A percentile compares a stretch with the other conserved stretches of the same genome.
Conservation (phyloP, 768 basidiomycete species). For the Postia placenta region DNA sequence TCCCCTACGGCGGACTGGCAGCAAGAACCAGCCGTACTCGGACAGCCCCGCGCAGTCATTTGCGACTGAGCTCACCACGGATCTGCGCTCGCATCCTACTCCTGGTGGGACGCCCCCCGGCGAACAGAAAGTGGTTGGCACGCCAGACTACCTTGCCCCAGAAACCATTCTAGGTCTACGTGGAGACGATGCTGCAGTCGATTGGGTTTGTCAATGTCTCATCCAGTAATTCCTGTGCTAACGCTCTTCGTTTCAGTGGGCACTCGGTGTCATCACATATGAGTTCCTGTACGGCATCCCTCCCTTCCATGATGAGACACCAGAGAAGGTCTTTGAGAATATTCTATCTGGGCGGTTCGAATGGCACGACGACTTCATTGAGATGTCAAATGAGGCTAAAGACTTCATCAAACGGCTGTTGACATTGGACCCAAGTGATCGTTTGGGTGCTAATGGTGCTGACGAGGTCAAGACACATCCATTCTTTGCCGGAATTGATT, state of each 20-base stretch:
- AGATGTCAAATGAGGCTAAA: constrained; percentile 77
- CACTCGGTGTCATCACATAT: constrained; percentile 95
- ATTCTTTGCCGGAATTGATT: constrained; percentile 87
- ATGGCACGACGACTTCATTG: constrained; percentile 94
- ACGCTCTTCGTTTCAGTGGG: constrained; percentile 64
- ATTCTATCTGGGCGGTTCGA: constrained; percentile 91
- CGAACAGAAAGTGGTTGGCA: constrained; percentile 94
- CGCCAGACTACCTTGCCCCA: constrained; percentile 95
- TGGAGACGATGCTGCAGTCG: constrained; percentile 91
- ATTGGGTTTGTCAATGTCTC: constrained; percentile 68
- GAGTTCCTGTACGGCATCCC: constrained; percentile 97
- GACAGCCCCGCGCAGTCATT: constrained; percentile 87
- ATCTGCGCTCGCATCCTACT: constrained; percentile 72
- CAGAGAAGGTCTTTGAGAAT: constrained; percentile 97
- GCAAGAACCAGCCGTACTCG: constrained; percentile 33
- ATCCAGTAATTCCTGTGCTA: constrained; percentile 9
- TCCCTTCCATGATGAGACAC: constrained; percentile 96
- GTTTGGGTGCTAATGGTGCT: constrained; percentile 83
- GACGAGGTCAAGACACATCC: constrained; percentile 91
- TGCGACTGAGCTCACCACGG: constrained; percentile 77
- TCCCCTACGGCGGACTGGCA: constrained; percentile 37
- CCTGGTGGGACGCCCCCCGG: constrained; percentile 67
- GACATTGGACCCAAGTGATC: constrained; percentile 69
- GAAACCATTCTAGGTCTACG: constrained; percentile 94
- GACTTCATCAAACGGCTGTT: constrained; percentile 88